A percentile compares a stretch with the other conserved stretches of the same genome.
Evolutionary conservation across 75 land plant genomes (phyloP).

Genomic region (Cryptomeria japonica): DNA sequence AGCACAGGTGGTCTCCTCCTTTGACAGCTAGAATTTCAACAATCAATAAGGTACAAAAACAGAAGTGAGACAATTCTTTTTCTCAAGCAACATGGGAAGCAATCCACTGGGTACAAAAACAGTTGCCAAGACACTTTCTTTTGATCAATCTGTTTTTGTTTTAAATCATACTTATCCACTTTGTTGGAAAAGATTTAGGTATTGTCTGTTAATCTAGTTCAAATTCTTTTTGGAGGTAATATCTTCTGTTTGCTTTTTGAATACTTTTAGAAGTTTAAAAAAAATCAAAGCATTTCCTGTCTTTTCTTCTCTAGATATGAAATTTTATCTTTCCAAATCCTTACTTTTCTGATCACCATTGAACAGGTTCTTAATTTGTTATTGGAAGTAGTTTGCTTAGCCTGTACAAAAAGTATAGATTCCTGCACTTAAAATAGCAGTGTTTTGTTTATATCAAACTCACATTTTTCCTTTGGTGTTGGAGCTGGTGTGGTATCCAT

Average conservation of each 20-base stretch:
- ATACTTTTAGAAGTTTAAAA: neutral
- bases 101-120: too few relatives aligned
- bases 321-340: neutral
- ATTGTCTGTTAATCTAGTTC: too few relatives aligned
- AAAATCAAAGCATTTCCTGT: neutral
- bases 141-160: neutral
- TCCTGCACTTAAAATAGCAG: neutral
- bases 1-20: neutral
- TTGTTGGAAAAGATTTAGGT: too few relatives aligned
- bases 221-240: neutral
- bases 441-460: slow-evolving; percentile 9
- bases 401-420: neutral
- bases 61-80: neutral
- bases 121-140: neutral
- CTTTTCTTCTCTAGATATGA: neutral
- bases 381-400: neutral
- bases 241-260: neutral
- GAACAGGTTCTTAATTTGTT: neutral
- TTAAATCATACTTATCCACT: too few relatives aligned
- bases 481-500: neutral
- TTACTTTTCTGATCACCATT: neutral
- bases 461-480: neutral
- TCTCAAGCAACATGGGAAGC: neutral
- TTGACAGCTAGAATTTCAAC: neutral
- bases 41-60: neutral